A percentile compares a stretch with the other conserved stretches of the same genome.
Evolutionary conservation across 805 yeast species (phyloP).

Genomic region (Candida endomychidarum): DNA sequence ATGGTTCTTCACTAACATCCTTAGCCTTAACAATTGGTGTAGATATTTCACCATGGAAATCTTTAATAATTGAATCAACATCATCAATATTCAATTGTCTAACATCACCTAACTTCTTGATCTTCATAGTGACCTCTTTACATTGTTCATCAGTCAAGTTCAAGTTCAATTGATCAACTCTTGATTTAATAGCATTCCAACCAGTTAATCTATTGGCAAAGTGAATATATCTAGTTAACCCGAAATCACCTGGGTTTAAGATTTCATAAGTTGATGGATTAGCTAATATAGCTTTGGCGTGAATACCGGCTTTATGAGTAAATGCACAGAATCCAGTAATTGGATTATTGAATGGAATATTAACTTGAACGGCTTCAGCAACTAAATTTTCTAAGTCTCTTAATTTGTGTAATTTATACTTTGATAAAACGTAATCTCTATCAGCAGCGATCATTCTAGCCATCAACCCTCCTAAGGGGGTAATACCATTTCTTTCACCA

Average conservation of each 20-base stretch:
- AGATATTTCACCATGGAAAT: slow-evolving; percentile 46
- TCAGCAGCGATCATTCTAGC: slow-evolving; percentile 65
- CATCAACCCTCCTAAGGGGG: slow-evolving; percentile 62
- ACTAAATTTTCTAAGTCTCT: slow-evolving; percentile 59
- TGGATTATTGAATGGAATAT: slow-evolving; percentile 62
- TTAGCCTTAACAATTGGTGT: slow-evolving; percentile 25
- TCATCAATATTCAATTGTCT: slow-evolving; percentile 60
- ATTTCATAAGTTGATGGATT: slow-evolving; percentile 65
- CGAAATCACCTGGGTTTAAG: slow-evolving; percentile 57
- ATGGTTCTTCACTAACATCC: slow-evolving; percentile 9
- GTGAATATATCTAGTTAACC: slow-evolving; percentile 60
- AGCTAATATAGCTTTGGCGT: slow-evolving; percentile 61
- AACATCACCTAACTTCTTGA: slow-evolving; percentile 58
- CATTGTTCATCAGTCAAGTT: slow-evolving; percentile 56
- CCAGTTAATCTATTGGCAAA: slow-evolving; percentile 63
- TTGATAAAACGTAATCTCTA: slow-evolving; percentile 57
- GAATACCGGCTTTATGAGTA: slow-evolving; percentile 65
- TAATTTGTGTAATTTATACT: slow-evolving; percentile 54
- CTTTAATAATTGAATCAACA: slow-evolving; percentile 59
- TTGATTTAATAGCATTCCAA: slow-evolving; percentile 61
- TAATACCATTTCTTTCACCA: slow-evolving; percentile 65
- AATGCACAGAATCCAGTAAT: slow-evolving; percentile 65
- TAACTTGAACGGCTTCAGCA: slow-evolving; percentile 59
- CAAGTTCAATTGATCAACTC: slow-evolving; percentile 60
- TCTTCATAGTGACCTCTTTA: slow-evolving; percentile 54